These are phyloP conservation scores for Phytophthora colocasiae DNA, from an alignment of 352 stramenopile genomes.

Conservation along the genomic window DNA sequence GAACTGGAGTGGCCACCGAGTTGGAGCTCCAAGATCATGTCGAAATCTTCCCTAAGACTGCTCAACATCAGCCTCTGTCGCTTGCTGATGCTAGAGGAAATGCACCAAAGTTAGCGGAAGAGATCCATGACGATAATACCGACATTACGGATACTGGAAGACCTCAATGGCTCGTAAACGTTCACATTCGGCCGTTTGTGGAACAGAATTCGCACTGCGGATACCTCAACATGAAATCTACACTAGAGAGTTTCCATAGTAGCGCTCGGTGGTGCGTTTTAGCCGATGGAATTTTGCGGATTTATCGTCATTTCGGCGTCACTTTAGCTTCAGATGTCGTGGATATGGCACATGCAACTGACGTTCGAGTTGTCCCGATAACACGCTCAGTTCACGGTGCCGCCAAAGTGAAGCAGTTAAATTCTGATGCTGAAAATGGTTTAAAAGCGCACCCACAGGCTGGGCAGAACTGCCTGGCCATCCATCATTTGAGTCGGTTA, in stretches of 20 bases:
- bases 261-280: constrained; percentile 79
- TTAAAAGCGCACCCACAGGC: constrained; percentile 1
- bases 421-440: neutral
- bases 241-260: constrained; percentile 66
- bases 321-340: constrained; percentile 68
- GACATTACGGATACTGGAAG: constrained; percentile 21
- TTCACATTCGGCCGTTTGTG: constrained; percentile 55
- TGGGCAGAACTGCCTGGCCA: constrained; percentile 17
- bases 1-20: constrained; percentile 45
- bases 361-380: constrained; percentile 39
- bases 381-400: constrained; percentile 7
- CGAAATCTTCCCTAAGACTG: constrained; percentile 67
- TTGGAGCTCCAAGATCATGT: constrained; percentile 51
- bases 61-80: constrained; percentile 56
- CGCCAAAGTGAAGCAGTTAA: constrained; percentile 3
- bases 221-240: constrained; percentile 72
- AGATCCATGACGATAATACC: neutral
- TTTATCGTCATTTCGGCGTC: constrained; percentile 81
- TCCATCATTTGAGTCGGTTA: constrained; percentile 29
- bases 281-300: constrained; percentile 61
- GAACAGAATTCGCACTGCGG: constrained; percentile 66
- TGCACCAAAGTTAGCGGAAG: constrained; percentile 5
- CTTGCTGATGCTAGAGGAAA: constrained; percentile 41
- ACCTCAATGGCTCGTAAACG: constrained; percentile 41
- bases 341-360: constrained; percentile 57